These are phyloP conservation scores for Huntiella bhutanensis DNA, from an alignment of 2,329 filamentous ascomycete species.

Conservation along the genomic window DNA sequence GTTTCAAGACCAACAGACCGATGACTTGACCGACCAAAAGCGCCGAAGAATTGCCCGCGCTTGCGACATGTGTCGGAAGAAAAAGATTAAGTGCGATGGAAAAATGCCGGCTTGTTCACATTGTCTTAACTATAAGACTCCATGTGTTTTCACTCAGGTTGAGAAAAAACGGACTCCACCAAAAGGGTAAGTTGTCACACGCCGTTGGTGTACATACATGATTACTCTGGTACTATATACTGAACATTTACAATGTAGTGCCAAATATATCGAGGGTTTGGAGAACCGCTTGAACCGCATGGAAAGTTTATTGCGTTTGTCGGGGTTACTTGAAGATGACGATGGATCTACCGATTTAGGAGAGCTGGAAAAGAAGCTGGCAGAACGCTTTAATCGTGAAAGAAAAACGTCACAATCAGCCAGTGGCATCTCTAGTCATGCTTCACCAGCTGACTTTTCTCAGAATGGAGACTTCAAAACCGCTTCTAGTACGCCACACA, in stretches of 20 bases:
- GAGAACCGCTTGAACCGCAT: constrained; percentile 91
- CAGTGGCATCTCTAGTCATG: constrained; percentile 28
- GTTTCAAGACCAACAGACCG: constrained; percentile 37
- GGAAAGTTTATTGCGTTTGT: constrained; percentile 77
- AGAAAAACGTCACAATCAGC: constrained; percentile 22
- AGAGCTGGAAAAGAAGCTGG: constrained; percentile 60
- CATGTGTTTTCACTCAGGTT: constrained; percentile 91
- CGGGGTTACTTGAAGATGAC: constrained; percentile 70
- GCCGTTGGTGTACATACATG: background rate
- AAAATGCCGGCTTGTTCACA: constrained; percentile 89
- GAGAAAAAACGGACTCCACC: constrained; percentile 97
- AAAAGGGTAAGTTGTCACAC: constrained; percentile 51
- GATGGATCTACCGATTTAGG: constrained; percentile 72
- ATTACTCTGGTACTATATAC: constrained; percentile 1
- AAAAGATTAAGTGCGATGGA: constrained; percentile 95
- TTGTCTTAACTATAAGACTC: constrained; percentile 94
- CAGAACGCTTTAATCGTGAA: constrained; percentile 35
- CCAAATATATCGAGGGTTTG: constrained; percentile 93
- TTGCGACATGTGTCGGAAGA: constrained; percentile 92
- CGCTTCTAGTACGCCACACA: constrained; percentile 29
- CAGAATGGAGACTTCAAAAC: constrained; percentile 21
- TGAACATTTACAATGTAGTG: constrained; percentile 29
- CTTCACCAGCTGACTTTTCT: constrained; percentile 29
- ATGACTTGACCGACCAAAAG: constrained; percentile 66
- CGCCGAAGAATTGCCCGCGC: constrained; percentile 74